These are phyloP conservation scores for Schizochytrium sp. DNA, from an alignment of 108 stramenopile genomes.

Conservation along the genomic window DNA sequence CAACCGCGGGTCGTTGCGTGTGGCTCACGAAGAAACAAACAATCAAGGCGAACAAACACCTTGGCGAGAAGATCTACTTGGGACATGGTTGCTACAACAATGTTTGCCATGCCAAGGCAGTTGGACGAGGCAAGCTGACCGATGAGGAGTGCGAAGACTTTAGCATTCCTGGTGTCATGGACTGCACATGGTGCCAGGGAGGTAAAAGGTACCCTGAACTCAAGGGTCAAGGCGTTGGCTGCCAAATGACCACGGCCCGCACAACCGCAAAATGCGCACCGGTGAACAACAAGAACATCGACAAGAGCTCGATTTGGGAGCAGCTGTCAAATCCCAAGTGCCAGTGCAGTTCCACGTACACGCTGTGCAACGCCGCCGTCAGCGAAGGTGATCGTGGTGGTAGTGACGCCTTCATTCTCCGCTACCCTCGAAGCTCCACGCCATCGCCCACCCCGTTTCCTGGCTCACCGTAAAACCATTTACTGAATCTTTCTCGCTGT, in stretches of 20 bases:
- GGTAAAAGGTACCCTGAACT: background rate
- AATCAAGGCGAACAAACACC: background rate
- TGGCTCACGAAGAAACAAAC: background rate
- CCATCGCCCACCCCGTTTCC: no score
- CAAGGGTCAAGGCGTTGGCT: background rate
- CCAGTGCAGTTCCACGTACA: background rate
- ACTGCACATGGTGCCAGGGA: background rate
- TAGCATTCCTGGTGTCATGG: background rate
- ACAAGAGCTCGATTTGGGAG: background rate
- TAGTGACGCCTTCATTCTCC: no score
- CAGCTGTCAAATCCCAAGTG: background rate
- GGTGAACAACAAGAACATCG: background rate
- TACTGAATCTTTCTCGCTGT: no score
- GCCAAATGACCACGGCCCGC: background rate
- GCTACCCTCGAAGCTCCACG: no score
- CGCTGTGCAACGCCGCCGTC: background rate
- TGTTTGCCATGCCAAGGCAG: background rate
- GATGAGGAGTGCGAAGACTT: background rate
- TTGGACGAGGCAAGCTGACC: background rate
- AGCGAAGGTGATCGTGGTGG: no score
- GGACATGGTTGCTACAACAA: conserved; percentile 8
- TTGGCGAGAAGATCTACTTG: background rate
- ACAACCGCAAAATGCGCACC: background rate
- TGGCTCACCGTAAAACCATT: no score
- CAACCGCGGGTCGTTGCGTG: background rate